Evolutionary conservation across 2,329 filamentous ascomycete genomes (phyloP), one percentile per base, ranked within the genome.

Genomic region (Arthroderma sp.): DNA sequence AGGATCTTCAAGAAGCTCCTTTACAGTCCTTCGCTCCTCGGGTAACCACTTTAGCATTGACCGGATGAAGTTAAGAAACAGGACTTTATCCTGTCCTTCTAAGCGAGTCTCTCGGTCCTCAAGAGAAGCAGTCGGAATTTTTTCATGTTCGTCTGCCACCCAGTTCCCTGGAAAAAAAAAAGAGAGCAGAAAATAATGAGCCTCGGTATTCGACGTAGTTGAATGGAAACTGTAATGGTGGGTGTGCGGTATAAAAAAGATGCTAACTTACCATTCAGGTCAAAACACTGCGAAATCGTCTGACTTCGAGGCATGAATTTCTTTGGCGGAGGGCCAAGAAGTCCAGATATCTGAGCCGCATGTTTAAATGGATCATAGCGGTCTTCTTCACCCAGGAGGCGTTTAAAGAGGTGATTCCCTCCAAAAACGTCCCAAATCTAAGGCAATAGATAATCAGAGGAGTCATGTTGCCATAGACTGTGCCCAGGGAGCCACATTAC

Each of bases 301-400:
- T 59, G 56, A 52, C 56, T 58, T 4, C 56, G 52, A 29, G n/a
- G 31, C 3, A 59, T 31, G 36, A 59, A 59, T 43, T 56, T 51
- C 1, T 2, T 38, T 9, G 54, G 51, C 3, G 57, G 57, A n/a
- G 54, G 48, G n/a, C 56, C 57, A 41, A 58, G 42, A 6, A 58
- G 50, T 1, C 50, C 54, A 5, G 57, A 49, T 50, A 60, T 58
- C 3, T 47, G 49, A 4, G 58, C 54, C 0, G 59, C 41, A 40
- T 61, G 56, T 29, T 49, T 54, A 33, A 56, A 54, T 3, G 55
- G 53, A 40, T 58, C 53, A 38, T 60, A 51, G 28, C 47, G 27
- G 4, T 50, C 51, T 42, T 45, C 48, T 5, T 33, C 27, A 32
- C 57, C 50, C 36, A 57, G 52, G 29, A 54, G 52, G 38, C 54